phyloP scores from a whole-genome alignment of 192 early-diverging fungal species.

The Backusella macrospora region DNA sequence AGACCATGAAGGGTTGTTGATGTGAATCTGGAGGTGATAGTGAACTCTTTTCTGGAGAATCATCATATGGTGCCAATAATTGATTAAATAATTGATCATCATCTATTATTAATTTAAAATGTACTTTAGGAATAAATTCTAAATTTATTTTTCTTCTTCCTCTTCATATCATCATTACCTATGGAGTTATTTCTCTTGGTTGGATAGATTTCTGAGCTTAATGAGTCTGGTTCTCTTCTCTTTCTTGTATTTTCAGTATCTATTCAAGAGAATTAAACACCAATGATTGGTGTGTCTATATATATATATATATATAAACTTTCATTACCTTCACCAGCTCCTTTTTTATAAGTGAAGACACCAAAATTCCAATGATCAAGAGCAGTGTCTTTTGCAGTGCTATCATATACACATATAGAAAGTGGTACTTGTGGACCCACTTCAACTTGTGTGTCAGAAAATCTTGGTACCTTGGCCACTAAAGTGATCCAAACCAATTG shows the following conservation, averaged over 20 bases:
- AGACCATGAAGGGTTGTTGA: neutral
- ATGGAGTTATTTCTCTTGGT: neutral
- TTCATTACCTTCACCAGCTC: slow-evolving; percentile 4
- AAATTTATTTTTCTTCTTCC: neutral
- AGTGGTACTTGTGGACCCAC: slow-evolving; percentile 12
- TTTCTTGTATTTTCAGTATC: neutral
- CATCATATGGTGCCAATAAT: slow-evolving; percentile 15
- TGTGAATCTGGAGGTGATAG: neutral
- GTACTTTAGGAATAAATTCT: neutral
- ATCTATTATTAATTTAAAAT: neutral
- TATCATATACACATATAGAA: slow-evolving; percentile 18
- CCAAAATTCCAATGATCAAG: slow-evolving; percentile 23
- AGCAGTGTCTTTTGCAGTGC: neutral
- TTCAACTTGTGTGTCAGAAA: slow-evolving; percentile 15
- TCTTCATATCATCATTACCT: neutral
- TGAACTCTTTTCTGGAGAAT: neutral
- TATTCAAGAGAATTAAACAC: neutral
- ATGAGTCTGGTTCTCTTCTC: neutral
- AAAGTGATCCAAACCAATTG: slow-evolving; percentile 17
- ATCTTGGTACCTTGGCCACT: slow-evolving; percentile 3
- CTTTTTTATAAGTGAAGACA: slow-evolving; percentile 18
- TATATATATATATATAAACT: neutral
- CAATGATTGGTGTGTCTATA: neutral
- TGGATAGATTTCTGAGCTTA: neutral
- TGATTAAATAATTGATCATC: slow-evolving; percentile 23